Evolutionary conservation across 139 green algal species (phyloP), one percentile per base, ranked within the genome.

Genomic region (Chlamydomonas urium): DNA sequence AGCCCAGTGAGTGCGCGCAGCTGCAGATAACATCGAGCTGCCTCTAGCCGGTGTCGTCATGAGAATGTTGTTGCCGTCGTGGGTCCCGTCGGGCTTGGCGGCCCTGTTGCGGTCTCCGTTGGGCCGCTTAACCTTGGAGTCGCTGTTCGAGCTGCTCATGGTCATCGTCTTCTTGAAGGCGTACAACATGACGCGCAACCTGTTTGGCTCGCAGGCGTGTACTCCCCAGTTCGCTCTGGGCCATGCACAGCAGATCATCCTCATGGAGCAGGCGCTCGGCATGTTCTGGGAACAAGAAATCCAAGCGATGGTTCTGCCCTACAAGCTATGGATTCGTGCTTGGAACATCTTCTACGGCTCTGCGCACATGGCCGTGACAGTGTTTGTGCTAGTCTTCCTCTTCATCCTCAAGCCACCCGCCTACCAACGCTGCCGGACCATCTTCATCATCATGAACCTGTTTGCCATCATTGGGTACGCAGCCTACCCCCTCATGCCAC

Each of bases 271-370:
- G 29, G 23, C 37, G 31, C 38, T 81, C 3, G 62, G 63, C 69
- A 71, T 77, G 14, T 76, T 68, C 63, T 81, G 75, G 75, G 75
- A 81, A 53, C 53, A 81, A 37, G 32, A 69, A 37, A 69, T 81
- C 19, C 75, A 81, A 57, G 28, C 45, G 10, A 48, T 74, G 10
- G 42, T 45, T 50, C 28, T 62, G 10, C 23, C 19, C 56, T 75
- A 29, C 36, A 53, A 32, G 28, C 6, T n/a, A 28, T 81, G 65
- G 50, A 73, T 81, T 38, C 48, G 62, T 8, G 60, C 74, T 17
- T 81, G 75, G 75, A 76, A 81, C 35, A 62, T 81, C 38, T 81
- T 74, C 69, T 81, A 81, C 33, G 65, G 75, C 32, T 37, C 58
- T 42, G 75, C 75, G 2, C 75, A 81, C 75, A 76, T 76, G 69